phyloP scores from a whole-genome alignment of 2,329 filamentous ascomycete species.

The Dryadomyces quercivorus region DNA sequence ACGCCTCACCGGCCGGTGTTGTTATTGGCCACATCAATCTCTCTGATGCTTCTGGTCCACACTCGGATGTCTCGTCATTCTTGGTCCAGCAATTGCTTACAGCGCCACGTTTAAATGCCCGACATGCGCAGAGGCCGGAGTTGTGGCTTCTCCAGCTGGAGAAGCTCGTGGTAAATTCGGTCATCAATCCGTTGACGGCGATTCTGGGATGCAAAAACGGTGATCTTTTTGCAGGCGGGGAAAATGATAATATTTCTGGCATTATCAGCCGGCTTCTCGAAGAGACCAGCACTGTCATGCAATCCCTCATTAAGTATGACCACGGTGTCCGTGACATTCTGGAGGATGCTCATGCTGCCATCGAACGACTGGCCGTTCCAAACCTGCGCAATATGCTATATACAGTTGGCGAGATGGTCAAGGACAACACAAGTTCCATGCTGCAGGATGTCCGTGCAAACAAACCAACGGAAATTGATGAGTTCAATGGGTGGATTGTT shows the following conservation, averaged over 20 bases:
- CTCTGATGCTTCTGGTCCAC: not conserved
- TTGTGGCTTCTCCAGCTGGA: constrained; percentile 61
- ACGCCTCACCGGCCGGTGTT: constrained; percentile 37
- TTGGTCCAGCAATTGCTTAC: constrained; percentile 28
- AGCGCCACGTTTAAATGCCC: constrained; percentile 31
- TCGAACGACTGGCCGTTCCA: constrained; percentile 29
- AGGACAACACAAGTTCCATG: constrained; percentile 48
- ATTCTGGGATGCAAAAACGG: constrained; percentile 69
- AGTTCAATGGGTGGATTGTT: constrained; percentile 39
- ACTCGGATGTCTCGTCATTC: constrained; percentile 16
- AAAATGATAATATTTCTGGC: constrained; percentile 8
- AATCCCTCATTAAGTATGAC: constrained; percentile 51
- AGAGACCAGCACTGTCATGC: constrained; percentile 67
- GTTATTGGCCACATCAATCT: constrained; percentile 31
- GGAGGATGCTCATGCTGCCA: not conserved
- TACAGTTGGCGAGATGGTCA: constrained; percentile 33
- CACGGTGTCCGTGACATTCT: constrained; percentile 27
- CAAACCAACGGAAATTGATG: constrained; percentile 40
- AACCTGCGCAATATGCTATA: constrained; percentile 33
- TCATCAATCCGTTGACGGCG: constrained; percentile 78
- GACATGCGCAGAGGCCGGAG: constrained; percentile 25
- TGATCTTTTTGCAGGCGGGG: constrained; percentile 42
- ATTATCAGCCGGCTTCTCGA: constrained; percentile 44
- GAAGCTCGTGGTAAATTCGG: constrained; percentile 68
- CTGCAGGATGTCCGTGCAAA: constrained; percentile 43